Conservation (phyloP, 108 stramenopile genomes). For the Epipyxis sp. region DNA sequence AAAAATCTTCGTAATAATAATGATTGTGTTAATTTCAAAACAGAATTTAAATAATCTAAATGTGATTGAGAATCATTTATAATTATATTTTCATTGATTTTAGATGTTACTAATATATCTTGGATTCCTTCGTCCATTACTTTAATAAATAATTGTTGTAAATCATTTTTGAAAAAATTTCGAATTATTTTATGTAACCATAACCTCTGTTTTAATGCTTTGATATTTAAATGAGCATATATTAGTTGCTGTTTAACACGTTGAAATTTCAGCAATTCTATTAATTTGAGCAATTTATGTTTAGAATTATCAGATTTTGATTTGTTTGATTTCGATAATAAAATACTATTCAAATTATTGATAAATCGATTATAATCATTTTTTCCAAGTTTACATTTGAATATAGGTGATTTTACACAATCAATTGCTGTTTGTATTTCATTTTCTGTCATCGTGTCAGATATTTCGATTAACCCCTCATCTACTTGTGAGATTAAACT, state of each 20-base stretch:
- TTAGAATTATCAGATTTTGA: not conserved
- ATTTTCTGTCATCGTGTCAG: not conserved
- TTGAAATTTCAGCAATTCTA: not conserved
- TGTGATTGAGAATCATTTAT: not conserved
- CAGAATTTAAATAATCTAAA: not conserved
- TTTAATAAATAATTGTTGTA: not conserved
- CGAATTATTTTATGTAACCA: not conserved
- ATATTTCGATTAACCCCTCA: not conserved
- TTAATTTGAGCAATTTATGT: not conserved
- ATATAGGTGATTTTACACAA: not conserved
- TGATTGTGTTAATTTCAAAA: not conserved
- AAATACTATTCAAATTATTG: not conserved
- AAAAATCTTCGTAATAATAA: not conserved
- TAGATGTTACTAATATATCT: not conserved
- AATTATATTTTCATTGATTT: not conserved
- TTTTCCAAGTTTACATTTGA: not conserved
- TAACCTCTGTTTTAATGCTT: not conserved
- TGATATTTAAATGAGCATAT: not conserved
- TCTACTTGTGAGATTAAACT: not conserved
- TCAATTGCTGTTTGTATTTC: not conserved
- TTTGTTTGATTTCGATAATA: not conserved
- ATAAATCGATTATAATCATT: not conserved
- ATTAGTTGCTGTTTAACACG: not conserved
- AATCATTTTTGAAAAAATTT: not conserved
- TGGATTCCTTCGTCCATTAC: not conserved